These are phyloP conservation scores for Mycena amicta DNA, from an alignment of 768 basidiomycete genomes.

Conservation along the genomic window DNA sequence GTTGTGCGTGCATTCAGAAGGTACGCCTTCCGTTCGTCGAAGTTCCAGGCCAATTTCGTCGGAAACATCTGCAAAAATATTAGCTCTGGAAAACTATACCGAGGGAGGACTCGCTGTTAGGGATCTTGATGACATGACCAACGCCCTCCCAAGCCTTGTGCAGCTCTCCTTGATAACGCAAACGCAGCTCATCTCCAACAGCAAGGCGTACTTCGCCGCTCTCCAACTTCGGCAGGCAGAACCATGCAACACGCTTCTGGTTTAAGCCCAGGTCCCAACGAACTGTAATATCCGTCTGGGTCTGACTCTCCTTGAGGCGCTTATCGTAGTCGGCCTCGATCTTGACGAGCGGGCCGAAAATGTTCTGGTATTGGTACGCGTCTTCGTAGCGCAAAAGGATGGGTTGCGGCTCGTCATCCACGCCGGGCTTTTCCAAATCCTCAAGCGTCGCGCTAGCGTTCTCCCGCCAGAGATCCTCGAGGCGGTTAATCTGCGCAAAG, in stretches of 20 bases:
- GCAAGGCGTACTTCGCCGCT: conserved; percentile 97
- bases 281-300: conserved; percentile 94
- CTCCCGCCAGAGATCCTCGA: conserved; percentile 98
- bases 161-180: conserved; percentile 86
- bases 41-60: conserved; percentile 97
- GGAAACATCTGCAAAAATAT: conserved; percentile 73
- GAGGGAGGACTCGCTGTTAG: conserved; percentile 75
- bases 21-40: conserved; percentile 87
- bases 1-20: conserved; percentile 90
- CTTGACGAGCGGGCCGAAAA: conserved; percentile 98
- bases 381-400: conserved; percentile 93
- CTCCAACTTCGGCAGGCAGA: conserved; percentile 92
- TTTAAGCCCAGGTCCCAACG: conserved; percentile 98
- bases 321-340: conserved; percentile 99
- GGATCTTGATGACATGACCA: conserved; percentile 98
- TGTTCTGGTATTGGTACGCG: conserved; percentile 99
- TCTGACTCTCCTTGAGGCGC: conserved; percentile 96
- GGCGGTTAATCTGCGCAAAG: conserved; percentile 93
- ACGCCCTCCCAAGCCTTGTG: conserved; percentile 97
- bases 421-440: conserved; percentile 95
- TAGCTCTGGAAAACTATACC: conserved; percentile 5
- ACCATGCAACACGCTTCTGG: conserved; percentile 99
- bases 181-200: conserved; percentile 91
- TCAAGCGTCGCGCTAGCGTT: conserved; percentile 93
- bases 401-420: conserved; percentile 96